Evolutionary conservation across 2,329 filamentous ascomycete species (phyloP).

Genomic region (Ustulina deusta): DNA sequence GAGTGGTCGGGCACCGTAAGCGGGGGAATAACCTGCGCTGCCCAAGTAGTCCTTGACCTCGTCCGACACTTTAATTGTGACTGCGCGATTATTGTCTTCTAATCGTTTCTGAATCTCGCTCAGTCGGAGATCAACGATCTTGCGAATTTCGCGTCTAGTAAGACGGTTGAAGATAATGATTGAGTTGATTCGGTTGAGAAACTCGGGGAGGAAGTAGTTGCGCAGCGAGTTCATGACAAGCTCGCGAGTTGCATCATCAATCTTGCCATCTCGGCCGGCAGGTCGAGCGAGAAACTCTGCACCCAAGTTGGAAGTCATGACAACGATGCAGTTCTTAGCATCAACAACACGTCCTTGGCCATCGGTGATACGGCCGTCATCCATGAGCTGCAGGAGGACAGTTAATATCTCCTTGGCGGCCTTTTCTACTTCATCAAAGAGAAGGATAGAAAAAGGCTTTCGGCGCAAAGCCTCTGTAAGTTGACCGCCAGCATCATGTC

Average conservation of each 20-base stretch:
- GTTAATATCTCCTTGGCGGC: slow-evolving; percentile 97
- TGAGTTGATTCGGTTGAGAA: slow-evolving; percentile 96
- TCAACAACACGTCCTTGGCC: slow-evolving; percentile 96
- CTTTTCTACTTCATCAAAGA: slow-evolving; percentile 99
- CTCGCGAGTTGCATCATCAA: slow-evolving; percentile 86
- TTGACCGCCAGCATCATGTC: slow-evolving; percentile 95
- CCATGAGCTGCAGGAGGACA: slow-evolving; percentile 98
- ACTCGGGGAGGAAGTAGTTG: slow-evolving; percentile 97
- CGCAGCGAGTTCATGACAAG: slow-evolving; percentile 91
- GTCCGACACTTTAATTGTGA: slow-evolving; percentile 82
- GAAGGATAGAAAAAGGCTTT: slow-evolving; percentile 95
- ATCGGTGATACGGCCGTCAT: slow-evolving; percentile 97
- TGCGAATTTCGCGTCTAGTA: slow-evolving; percentile 87
- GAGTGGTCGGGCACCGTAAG: slow-evolving; percentile 91
- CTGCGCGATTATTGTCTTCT: slow-evolving; percentile 84
- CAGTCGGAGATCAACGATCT: slow-evolving; percentile 93
- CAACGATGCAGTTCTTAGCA: slow-evolving; percentile 97
- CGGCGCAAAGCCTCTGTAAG: slow-evolving; percentile 94
- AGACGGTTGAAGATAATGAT: slow-evolving; percentile 99
- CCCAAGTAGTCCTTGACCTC: slow-evolving; percentile 95
- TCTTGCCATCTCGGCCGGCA: slow-evolving; percentile 80
- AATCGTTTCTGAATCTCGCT: slow-evolving; percentile 91
- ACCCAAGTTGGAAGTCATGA: slow-evolving; percentile 98
- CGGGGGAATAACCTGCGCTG: slow-evolving; percentile 90
- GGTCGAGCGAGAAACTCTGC: slow-evolving; percentile 91